Evolutionary conservation across 805 yeast genomes (phyloP), one percentile per base, ranked within the genome.

Genomic region (Candida railenensis): DNA sequence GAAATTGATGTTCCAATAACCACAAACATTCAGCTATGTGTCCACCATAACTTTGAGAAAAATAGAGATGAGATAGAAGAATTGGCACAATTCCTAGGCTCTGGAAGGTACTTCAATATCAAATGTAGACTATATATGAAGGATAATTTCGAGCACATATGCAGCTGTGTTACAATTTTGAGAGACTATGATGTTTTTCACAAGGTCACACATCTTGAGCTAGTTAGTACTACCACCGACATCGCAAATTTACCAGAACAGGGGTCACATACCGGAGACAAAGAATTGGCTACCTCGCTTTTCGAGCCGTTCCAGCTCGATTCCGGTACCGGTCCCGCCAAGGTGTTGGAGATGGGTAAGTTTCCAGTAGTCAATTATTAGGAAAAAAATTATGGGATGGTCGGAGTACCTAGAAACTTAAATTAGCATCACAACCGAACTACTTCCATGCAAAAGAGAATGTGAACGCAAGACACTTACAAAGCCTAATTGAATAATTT

Each of bases 21-120:
- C 9, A 21, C 40, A 15, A 42, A 37, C 19, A 20, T 42, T 19
- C 45, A 42, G 20, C n/a, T 42, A 4, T 42, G 45, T 20, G 20
- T 42, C 2, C 34, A 42, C 18, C 45, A 42, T 19, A 42, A 42
- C 22, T 42, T 22, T 20, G 33, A 34, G 22, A 41, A 22, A 22
- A 7, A 41, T 19, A 30, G 20, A 34, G 5, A 9, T 12, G 44
- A 41, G 21, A 28, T 41, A 8, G 3, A 32, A 15, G 21, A 28
- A 11, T 41, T 41, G 37, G 37, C 21, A 3, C 20, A 30, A 3
- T 18, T 11, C 19, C 18, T 41, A 30, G 38, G 37, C 11, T n/a
- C 14, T 11, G 14, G 33, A 20, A 28, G 32, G 18, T 32, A 4
- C 18, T 14, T 15, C 5, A 41, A 32, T 20, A 22, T 41, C 4